Evolutionary conservation across 1,284 basidiomycete species (phyloP), one percentile per base, ranked within the genome.

Genomic region (Pisolithus thermaeus): DNA sequence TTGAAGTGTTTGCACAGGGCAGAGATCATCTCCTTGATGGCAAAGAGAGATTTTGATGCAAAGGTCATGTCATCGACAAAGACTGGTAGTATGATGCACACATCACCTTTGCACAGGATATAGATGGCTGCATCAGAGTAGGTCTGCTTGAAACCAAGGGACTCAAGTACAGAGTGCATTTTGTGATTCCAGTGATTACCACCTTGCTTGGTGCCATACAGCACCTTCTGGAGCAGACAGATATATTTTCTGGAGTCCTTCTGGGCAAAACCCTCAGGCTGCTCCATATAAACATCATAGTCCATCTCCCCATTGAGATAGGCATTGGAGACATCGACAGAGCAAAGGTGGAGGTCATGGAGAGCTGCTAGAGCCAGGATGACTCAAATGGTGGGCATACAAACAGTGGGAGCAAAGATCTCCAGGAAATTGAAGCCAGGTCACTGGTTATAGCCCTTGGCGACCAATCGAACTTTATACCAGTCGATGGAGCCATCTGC

Each of bases 1-100:
- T 73, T 70, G 65, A 73, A 71, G 47, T 61, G 58, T 9, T 51
- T 48, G 1, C 35, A 28, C 14, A 74, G 62, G 3, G 65, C 54
- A 3, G 50, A 36, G 9, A 63, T 65, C 25, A 63, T 23, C 11
- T 59, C n/a, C 14, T 59, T 44, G 28, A 61, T 56, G 6, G 40
- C 46, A 20, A 6, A 23, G 35, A 49, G 25, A 14, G 47, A 54
- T 28, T 56, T 58, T 5, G 40, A 41, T 41, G 22, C n/a, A 41
- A 41, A 41, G 40, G 22, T 41, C 40, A 41, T 42, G 20, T 39
- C 38, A 39, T 39, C n/a, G 8, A 39, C 18, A 20, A 55, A 56
- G 14, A 56, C 44, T 12, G 50, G 46, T 1, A 52, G 22, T 4
- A 56, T 59, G 43, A 65, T 55, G 6, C 25, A 49, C 3, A 51